Percentiles rank a stretch among this genome's conserved stretches.
Conservation (phyloP, 495 filamentous ascomycete genomes). For the Terfezia claveryi region DNA sequence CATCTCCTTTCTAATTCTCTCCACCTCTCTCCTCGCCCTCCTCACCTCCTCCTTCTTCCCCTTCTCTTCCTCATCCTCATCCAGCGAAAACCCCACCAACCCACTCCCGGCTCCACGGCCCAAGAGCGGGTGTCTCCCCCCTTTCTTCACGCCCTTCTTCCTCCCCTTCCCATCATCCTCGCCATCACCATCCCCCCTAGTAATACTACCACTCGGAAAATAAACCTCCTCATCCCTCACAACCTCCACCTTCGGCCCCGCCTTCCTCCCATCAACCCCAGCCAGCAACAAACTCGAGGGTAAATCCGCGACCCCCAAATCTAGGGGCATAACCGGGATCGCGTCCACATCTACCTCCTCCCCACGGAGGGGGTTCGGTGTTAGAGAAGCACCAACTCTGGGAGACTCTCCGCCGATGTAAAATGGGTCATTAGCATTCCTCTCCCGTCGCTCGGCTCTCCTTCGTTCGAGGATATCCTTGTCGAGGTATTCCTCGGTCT, state of each 20-base stretch:
- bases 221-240: slow-evolving; percentile 36
- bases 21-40: slow-evolving; percentile 1
- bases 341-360: slow-evolving; percentile 69
- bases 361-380: slow-evolving; percentile 49
- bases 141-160: slow-evolving; percentile 23
- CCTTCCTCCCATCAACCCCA: slow-evolving; percentile 10
- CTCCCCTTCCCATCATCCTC: slow-evolving; percentile 19
- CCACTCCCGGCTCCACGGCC: slow-evolving; percentile 71
- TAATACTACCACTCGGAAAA: slow-evolving; percentile 17
- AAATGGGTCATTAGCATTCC: slow-evolving; percentile 83
- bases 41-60: slow-evolving; percentile 41
- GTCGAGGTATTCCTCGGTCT: slow-evolving; percentile 37
- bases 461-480: slow-evolving; percentile 38
- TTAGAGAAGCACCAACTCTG: slow-evolving; percentile 35
- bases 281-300: slow-evolving; percentile 4
- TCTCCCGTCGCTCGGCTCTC: slow-evolving; percentile 45
- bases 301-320: slow-evolving; percentile 32
- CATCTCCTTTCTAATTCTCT: slow-evolving; percentile 21
- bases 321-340: slow-evolving; percentile 84
- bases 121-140: slow-evolving; percentile 22
- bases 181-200: slow-evolving; percentile 13
- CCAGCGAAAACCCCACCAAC: slow-evolving; percentile 42
- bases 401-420: slow-evolving; percentile 49
- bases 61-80: slow-evolving; percentile 46
- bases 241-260: slow-evolving; percentile 32